Evolutionary conservation across 2,329 filamentous ascomycete genomes (phyloP).

Genomic region (Boeremia lycopersici): DNA sequence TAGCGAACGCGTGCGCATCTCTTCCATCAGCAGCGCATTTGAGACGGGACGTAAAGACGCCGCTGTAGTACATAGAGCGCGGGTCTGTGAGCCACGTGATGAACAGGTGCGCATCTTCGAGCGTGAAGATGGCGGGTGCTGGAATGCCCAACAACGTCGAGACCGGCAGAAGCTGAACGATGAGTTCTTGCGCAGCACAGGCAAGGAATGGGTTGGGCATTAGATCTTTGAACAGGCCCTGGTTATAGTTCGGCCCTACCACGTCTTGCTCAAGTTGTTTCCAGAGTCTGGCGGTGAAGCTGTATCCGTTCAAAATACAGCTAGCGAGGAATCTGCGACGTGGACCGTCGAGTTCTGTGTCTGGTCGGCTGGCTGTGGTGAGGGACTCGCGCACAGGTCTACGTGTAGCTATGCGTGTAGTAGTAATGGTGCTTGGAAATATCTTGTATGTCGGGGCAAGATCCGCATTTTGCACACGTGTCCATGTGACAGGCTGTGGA

Average conservation of each 20-base stretch:
- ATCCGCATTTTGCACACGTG: neutral
- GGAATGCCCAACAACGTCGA: neutral
- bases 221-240: conserved; percentile 10
- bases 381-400: neutral
- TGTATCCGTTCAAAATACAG: conserved; percentile 17
- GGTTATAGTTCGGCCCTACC: conserved; percentile 20
- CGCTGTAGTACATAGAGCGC: conserved; percentile 23
- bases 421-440: conserved; percentile 1
- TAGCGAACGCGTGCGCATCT: conserved; percentile 9
- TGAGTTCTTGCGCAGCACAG: conserved; percentile 6
- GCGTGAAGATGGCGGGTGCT: neutral
- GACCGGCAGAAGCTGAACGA: conserved; percentile 7
- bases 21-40: conserved; percentile 2
- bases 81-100: conserved; percentile 25
- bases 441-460: neutral
- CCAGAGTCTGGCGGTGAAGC: conserved; percentile 21
- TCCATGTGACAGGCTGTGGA: neutral
- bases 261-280: conserved; percentile 19
- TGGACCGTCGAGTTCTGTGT: conserved; percentile 2
- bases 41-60: neutral
- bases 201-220: conserved; percentile 5
- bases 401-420: neutral
- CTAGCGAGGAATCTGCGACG: conserved; percentile 21
- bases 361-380: neutral
- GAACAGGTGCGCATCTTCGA: conserved; percentile 20